Percentiles rank a stretch among this genome's conserved stretches.
Conservation (phyloP, 2,329 filamentous ascomycete species). For the Hymenoscyphus occultus region DNA sequence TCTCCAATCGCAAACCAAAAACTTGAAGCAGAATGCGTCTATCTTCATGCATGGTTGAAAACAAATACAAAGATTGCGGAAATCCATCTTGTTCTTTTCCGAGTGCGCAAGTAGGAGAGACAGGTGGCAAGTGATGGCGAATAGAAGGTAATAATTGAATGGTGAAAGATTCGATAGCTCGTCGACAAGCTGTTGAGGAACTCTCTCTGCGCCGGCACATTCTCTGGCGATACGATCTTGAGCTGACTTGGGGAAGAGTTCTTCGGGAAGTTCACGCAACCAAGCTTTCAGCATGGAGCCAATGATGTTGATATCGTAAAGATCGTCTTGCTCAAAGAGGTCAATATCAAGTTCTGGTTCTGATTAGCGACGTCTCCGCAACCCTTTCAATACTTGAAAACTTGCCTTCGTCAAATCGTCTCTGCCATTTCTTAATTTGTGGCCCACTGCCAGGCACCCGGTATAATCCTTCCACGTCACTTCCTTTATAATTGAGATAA, state of each 20-base stretch:
- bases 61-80: conserved; percentile 91
- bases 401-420: conserved; percentile 80
- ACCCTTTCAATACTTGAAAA: conserved; percentile 3
- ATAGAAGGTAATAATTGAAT: conserved; percentile 96
- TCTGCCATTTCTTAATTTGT: conserved; percentile 91
- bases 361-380: conserved; percentile 19
- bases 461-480: conserved; percentile 90
- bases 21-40: conserved; percentile 91
- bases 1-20: conserved; percentile 91
- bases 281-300: conserved; percentile 95
- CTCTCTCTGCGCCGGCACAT: conserved; percentile 73
- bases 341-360: conserved; percentile 77
- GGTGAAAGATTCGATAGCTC: conserved; percentile 92
- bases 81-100: conserved; percentile 98
- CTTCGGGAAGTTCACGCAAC: conserved; percentile 91
- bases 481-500: conserved; percentile 91
- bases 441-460: conserved; percentile 86
- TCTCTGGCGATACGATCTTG: conserved; percentile 79
- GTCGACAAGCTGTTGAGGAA: conserved; percentile 82
- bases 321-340: conserved; percentile 78
- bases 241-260: conserved; percentile 81
- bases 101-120: conserved; percentile 87
- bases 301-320: conserved; percentile 96
- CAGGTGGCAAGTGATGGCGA: conserved; percentile 94
- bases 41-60: conserved; percentile 98